Percentiles rank a stretch among this genome's conserved stretches.
Conservation (phyloP, 2,329 filamentous ascomycete species). For the Escovopsis sp. region DNA sequence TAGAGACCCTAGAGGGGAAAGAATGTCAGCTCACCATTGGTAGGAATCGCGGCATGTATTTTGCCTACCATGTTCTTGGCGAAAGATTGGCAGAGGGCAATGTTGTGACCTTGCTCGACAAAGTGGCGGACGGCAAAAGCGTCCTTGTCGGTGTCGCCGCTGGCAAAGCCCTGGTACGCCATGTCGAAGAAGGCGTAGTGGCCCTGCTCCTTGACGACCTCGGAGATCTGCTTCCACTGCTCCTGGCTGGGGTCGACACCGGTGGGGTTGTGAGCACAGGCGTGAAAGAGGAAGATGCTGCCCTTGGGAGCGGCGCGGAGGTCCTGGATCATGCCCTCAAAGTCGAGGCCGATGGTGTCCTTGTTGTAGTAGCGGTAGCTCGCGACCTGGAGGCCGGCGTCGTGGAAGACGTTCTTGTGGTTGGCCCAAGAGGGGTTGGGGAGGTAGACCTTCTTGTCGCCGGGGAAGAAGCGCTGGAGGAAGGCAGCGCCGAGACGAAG, state of each 20-base stretch:
- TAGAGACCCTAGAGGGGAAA: slow-evolving; percentile 59
- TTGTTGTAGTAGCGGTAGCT: slow-evolving; percentile 99
- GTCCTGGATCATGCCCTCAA: slow-evolving; percentile 81
- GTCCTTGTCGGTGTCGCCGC: slow-evolving; percentile 79
- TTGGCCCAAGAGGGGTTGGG: slow-evolving; percentile 68
- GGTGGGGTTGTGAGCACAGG: slow-evolving; percentile 95
- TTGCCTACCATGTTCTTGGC: slow-evolving; percentile 90
- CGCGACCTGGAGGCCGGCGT: slow-evolving; percentile 79
- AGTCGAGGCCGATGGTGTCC: slow-evolving; percentile 95
- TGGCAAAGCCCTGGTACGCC: slow-evolving; percentile 98
- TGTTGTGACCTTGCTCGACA: slow-evolving; percentile 77
- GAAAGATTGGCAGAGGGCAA: slow-evolving; percentile 83
- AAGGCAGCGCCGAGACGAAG: slow-evolving; percentile 91
- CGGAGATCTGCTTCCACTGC: slow-evolving; percentile 86
- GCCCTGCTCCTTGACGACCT: slow-evolving; percentile 67
- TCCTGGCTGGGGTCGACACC: slow-evolving; percentile 84
- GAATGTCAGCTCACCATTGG: not conserved
- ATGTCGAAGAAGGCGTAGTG: slow-evolving; percentile 99
- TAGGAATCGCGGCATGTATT: not conserved
- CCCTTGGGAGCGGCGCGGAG: slow-evolving; percentile 76
- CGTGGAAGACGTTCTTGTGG: slow-evolving; percentile 91
- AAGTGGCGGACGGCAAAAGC: slow-evolving; percentile 91
- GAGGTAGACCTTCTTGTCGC: slow-evolving; percentile 91
- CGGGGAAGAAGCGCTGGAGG: slow-evolving; percentile 79
- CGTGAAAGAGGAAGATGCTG: slow-evolving; percentile 87